Evolutionary conservation across 2,329 filamentous ascomycete species (phyloP), one percentile per base, ranked within the genome.

Genomic region (Trichoderma breve): DNA sequence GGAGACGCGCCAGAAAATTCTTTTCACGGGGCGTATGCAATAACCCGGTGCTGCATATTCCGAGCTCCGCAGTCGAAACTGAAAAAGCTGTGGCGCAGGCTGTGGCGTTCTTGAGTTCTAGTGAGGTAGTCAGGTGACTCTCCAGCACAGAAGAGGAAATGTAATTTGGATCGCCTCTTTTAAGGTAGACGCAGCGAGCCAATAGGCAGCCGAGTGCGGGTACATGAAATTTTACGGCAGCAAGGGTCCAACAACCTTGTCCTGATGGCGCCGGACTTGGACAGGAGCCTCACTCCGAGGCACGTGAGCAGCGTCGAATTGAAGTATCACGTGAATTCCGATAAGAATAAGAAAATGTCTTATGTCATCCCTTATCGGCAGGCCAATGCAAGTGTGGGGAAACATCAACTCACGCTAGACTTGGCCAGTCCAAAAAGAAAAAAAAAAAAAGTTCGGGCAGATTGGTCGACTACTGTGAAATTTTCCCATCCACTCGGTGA

Each of bases 381-480:
- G 36, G 7, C 68, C 43, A 47, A 26, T 58, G 34, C 61, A 58
- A 47, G 55, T 71, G 74, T 72, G 74, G 74, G 63, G 73, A 68
- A 43, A 28, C 51, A 47, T 51, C 68, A 39, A 63, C 26, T 58
- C 61, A 4, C 67, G 68, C 67, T 70, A 70, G 58, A 36, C 58
- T 74, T 71, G 71, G 70, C 71, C 67, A 62, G 74, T 73, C 64
- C 69, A 74, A 76, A 78, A 79, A 24, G 73, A 76, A 78, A 80
- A 80, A 80, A 76, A 76, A 81, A 80, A 77, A 81, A 81, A 80
- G 78, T 80, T 80, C 76, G 74, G 75, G 34, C 66, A 75, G 71
- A 72, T 57, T 72, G 73, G 74, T 76, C 74, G 73, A 73, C 64
- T 53, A 74, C 76, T 74, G 78, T 80, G 79, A 81, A 81, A 80